Conservation (phyloP, 441 rosid species). For the Adansonia grandidieri region DNA sequence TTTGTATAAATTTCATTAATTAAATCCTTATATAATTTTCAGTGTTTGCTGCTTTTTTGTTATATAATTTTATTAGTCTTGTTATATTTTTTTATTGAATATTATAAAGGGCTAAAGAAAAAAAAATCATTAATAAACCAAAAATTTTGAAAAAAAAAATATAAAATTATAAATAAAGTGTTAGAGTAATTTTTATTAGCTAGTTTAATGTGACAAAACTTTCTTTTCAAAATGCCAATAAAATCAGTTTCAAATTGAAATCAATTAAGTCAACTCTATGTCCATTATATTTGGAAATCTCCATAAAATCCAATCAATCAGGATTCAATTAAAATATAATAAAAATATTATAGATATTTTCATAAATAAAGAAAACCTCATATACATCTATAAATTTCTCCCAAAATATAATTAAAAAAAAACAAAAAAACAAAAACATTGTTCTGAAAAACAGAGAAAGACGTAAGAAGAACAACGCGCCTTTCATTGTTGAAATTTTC, state of each 20-base stretch:
- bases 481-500: background rate
- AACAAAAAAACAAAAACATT: too few species aligned
- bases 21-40: too few species aligned
- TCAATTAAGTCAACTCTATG: background rate
- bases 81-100: background rate
- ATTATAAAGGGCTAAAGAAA: background rate
- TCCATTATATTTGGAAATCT: background rate
- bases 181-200: background rate
- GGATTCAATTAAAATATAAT: background rate
- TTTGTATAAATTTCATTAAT: too few species aligned
- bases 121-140: background rate
- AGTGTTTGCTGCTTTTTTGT: too few species aligned
- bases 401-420: background rate
- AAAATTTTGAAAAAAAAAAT: background rate
- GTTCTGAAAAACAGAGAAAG: background rate
- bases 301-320: background rate
- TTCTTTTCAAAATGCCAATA: background rate
- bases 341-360: background rate
- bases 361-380: background rate
- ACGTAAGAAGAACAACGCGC: slow-evolving; percentile 33
- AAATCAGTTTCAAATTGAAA: background rate
- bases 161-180: background rate
- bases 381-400: background rate
- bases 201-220: background rate
- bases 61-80: too few species aligned